Conservation (phyloP, 805 yeast genomes). For the Saccharomyces cerevisiae region DNA sequence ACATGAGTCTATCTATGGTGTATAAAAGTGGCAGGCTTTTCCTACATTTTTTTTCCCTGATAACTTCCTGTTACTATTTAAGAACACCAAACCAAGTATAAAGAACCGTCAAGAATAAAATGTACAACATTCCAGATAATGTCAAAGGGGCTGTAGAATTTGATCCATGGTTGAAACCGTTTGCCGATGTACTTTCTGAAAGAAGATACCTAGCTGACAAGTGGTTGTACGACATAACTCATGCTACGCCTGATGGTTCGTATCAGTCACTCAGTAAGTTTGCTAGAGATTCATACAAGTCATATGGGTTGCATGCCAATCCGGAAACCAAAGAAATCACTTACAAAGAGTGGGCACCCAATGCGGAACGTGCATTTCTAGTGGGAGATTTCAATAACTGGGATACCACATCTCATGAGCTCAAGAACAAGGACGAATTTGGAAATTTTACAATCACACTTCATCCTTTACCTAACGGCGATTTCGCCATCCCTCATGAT, state of each 20-base stretch:
- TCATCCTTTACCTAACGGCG: constrained; percentile 38
- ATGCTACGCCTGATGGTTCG: constrained; percentile 31
- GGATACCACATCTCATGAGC: constrained; percentile 48
- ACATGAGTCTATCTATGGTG: background rate
- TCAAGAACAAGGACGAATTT: constrained; percentile 48
- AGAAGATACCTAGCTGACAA: constrained; percentile 59
- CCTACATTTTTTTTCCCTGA: background rate
- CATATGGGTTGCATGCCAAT: constrained; percentile 69
- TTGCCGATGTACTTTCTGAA: constrained; percentile 53
- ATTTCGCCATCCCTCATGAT: constrained; percentile 69
- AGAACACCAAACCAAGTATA: background rate
- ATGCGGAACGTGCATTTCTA: constrained; percentile 65
- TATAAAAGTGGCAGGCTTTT: background rate
- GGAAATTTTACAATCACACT: constrained; percentile 63
- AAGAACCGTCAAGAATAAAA: background rate
- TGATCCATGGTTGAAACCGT: constrained; percentile 87
- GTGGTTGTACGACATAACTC: constrained; percentile 47
- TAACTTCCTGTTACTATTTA: background rate
- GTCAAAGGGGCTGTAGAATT: constrained; percentile 56
- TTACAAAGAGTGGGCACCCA: constrained; percentile 85
- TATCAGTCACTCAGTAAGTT: constrained; percentile 64
- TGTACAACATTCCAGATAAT: constrained; percentile 26
- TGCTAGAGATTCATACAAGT: constrained; percentile 61
- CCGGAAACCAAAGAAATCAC: constrained; percentile 42
- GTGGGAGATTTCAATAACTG: constrained; percentile 91